Evolutionary conservation across 1,139 yeast genomes (phyloP), one percentile per base, ranked within the genome.

Genomic region (Komagataea norvegica): DNA sequence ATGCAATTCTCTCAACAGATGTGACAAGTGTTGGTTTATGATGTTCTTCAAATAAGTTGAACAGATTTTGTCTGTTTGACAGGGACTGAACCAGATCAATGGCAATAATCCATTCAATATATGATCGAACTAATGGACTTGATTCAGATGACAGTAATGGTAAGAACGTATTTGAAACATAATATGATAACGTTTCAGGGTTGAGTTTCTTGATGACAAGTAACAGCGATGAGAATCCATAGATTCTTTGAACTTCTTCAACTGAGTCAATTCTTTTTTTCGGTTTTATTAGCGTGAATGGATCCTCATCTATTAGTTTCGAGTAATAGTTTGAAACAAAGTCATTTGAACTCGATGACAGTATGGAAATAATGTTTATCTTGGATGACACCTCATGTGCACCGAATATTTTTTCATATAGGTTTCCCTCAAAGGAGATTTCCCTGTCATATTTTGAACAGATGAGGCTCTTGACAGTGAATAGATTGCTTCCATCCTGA

Each of bases 61-160:
- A 59, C 1, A 62, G 28, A 13, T 36, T 36, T 5, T 42, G 39
- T 61, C 62, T 47, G 60, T 57, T 25, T 56, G 49, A 31, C 17
- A 57, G 49, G 8, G 52, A 46, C 8, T 51, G 51, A 15, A 63
- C 52, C 20, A 70, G 54, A 28, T 52, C 55, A 31, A 60, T 44
- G 0, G 88, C 70, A 29, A 82, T 60, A 6, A 80, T 64, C 96
- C 96, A 88, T 52, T 88, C 96, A 38, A 83, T 61, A 51, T 81
- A 84, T 3, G 74, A 62, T 42, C 96, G 72, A 2, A 76, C 85
- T 41, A 80, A 64, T 1, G 95, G 96, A 46, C 93, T 82, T 10
- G 87, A 77, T 45, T 87, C 95, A 3, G 52, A 57, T 27, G 61
- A 62, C 4, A 78, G 44, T 15, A 65, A 57, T 0, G 61, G 57